Evolutionary conservation across 129 eudicot species (phyloP).

Genomic region (Rutidosis leptorrhynchoides): DNA sequence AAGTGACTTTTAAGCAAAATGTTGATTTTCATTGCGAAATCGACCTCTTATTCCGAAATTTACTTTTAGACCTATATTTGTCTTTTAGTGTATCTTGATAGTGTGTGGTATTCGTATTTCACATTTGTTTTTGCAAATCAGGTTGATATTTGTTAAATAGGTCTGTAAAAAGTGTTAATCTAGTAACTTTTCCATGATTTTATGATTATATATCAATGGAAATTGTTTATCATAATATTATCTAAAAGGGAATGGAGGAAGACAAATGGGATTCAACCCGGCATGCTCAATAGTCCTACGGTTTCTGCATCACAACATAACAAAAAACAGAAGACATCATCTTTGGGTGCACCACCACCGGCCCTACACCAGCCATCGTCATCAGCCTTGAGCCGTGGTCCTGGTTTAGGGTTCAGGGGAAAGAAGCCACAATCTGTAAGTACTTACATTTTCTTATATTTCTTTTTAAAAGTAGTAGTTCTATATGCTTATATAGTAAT

Average conservation of each 20-base stretch:
- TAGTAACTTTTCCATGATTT: background rate
- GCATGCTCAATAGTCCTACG: slow-evolving; percentile 46
- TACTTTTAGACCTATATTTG: background rate
- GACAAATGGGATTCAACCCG: slow-evolving; percentile 51
- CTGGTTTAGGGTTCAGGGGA: slow-evolving; percentile 58
- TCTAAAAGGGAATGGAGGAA: slow-evolving; percentile 75
- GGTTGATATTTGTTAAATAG: background rate
- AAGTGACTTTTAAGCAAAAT: background rate
- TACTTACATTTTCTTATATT: background rate
- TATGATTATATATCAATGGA: background rate
- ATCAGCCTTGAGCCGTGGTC: slow-evolving; percentile 59
- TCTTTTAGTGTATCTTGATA: background rate
- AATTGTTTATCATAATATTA: slow-evolving; percentile 19
- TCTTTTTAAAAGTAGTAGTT: slow-evolving; percentile 2
- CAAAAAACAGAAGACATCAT: slow-evolving; percentile 65
- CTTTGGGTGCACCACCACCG: slow-evolving; percentile 72
- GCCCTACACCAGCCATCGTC: slow-evolving; percentile 56
- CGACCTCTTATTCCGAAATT: no score
- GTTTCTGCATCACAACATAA: slow-evolving; percentile 81
- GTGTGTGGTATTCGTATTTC: background rate
- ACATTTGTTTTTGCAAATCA: background rate
- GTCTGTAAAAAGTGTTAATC: background rate
- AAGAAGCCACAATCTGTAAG: slow-evolving; percentile 69
- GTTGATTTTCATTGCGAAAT: background rate
- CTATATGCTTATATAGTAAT: background rate